Evolutionary conservation across 2,329 filamentous ascomycete species (phyloP).

Genomic region (Neofusicoccum sp.): DNA sequence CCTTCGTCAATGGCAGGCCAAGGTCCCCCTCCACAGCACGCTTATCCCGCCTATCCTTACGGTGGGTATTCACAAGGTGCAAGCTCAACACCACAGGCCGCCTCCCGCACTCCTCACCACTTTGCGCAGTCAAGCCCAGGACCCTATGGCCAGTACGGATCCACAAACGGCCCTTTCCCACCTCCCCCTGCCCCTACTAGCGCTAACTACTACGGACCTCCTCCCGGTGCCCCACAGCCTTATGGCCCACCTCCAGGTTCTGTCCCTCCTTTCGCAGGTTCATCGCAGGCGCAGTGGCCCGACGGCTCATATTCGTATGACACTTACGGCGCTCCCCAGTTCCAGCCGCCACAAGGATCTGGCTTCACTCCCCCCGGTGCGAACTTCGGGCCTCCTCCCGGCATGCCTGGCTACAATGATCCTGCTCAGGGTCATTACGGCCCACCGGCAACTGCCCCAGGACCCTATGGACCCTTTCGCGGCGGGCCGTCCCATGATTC

Average conservation of each 20-base stretch:
- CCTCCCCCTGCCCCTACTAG: conserved; percentile 32
- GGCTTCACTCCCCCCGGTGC: background rate
- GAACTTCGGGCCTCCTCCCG: background rate
- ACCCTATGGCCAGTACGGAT: conserved; percentile 32
- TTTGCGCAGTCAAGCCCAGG: conserved; percentile 35
- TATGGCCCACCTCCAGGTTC: conserved; percentile 5
- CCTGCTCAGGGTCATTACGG: conserved; percentile 20
- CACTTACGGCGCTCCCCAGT: background rate
- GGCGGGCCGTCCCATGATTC: conserved; percentile 5
- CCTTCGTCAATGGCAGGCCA: conserved; percentile 24
- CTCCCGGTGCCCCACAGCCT: background rate
- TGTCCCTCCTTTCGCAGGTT: background rate
- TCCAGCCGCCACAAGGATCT: background rate
- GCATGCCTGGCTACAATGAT: conserved; percentile 20
- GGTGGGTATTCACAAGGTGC: conserved; percentile 39
- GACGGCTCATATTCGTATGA: conserved; percentile 8
- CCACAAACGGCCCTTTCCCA: conserved; percentile 37
- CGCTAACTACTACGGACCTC: conserved; percentile 15
- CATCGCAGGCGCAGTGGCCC: conserved; percentile 11
- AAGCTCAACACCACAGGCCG: conserved; percentile 37
- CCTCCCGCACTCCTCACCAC: conserved; percentile 27
- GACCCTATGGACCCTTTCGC: conserved; percentile 1
- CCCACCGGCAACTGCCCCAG: conserved; percentile 10
- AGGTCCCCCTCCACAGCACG: conserved; percentile 20
- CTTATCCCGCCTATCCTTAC: conserved; percentile 30